phyloP scores from a whole-genome alignment of 2,329 filamentous ascomycete species.

The Neonectria hederae region DNA sequence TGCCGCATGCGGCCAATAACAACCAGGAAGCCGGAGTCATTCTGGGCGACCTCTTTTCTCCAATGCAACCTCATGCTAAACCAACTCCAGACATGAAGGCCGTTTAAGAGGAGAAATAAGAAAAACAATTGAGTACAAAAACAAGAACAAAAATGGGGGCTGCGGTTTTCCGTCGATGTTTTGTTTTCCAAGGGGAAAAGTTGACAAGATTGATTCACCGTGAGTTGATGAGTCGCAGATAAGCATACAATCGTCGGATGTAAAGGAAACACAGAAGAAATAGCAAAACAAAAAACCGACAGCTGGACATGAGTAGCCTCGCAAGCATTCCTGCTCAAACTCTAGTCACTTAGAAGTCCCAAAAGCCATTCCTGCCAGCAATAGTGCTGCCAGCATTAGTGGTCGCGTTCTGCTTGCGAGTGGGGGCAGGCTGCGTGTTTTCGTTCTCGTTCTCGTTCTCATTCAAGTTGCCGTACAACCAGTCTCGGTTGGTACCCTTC shows the following conservation, averaged over 20 bases:
- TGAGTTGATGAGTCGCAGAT: constrained; percentile 42
- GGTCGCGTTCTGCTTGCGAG: constrained; percentile 48
- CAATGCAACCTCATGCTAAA: constrained; percentile 18
- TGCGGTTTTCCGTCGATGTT: constrained; percentile 8
- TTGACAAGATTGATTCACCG: constrained; percentile 30
- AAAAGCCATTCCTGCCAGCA: constrained; percentile 54
- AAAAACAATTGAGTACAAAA: constrained; percentile 17
- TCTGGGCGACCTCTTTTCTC: constrained; percentile 12
- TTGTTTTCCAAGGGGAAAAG: constrained; percentile 23
- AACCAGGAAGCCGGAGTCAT: constrained; percentile 9
- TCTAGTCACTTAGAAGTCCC: constrained; percentile 55
- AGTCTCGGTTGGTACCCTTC: constrained; percentile 62
- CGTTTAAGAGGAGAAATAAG: constrained; percentile 14
- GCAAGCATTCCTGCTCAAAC: constrained; percentile 19
- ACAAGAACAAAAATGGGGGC: constrained; percentile 17
- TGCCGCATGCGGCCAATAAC: constrained; percentile 3
- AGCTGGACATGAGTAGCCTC: constrained; percentile 23
- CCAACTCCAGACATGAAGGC: constrained; percentile 23
- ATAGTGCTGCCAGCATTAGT: constrained; percentile 42
- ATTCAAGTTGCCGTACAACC: constrained; percentile 64
- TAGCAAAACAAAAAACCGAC: constrained; percentile 6
- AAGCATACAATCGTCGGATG: constrained; percentile 40
- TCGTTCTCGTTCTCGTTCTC: constrained; percentile 48
- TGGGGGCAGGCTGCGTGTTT: constrained; percentile 41
- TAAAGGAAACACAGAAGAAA: constrained; percentile 8